Base-by-base conservation (phyloP, 2,329 filamentous ascomycete genomes). In the Tolypocladium album region DNA sequence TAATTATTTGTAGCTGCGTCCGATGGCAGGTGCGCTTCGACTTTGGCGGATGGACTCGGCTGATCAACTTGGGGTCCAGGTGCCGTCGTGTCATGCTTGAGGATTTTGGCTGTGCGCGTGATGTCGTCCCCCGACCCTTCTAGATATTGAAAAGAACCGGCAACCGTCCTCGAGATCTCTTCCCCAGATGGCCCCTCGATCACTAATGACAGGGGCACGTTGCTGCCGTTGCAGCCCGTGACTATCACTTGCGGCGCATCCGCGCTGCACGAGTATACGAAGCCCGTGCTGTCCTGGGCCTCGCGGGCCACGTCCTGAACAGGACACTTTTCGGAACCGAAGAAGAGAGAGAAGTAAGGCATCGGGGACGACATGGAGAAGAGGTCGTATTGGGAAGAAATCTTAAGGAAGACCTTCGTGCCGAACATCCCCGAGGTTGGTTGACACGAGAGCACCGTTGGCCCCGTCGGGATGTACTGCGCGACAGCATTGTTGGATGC, bases 311-410 rank as follows among this genome's bases (percentile, higher is more conserved):
- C 79, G 60, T 86, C 81, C 59, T 84, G 79, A n/a, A 71, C 68
- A 1, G 71, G 67, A 72, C 86, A 88, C 71, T 87, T 86, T 67
- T 88, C 84, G n/a, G 82, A 80, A n/a, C 90, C 91, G 73, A 96
- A 95, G 55, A 87, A 82, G 59, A 96, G 74, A 64, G 77, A 87
- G 67, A 90, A 86, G 57, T 79, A 79, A 2, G 81, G 77, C 59
- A 77, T 69, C 50, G 78, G 81, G 61, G 79, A 80, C 39, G 79
- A 81, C 72, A 86, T 82, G 60, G 74, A 70, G 63, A 80, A 74
- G 62, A 96, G 75, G 69, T 96, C 88, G 75, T 89, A 90, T 62
- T 87, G 82, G 52, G 88, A 88, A 58, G 87, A 85, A 38, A 96
- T 82, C 70, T 89, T 88, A 64, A 96, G 80, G 61, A 83, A 81